Evolutionary conservation across 495 filamentous ascomycete genomes (phyloP), one percentile per base, ranked within the genome.

Genomic region (Podospora appendiculata): DNA sequence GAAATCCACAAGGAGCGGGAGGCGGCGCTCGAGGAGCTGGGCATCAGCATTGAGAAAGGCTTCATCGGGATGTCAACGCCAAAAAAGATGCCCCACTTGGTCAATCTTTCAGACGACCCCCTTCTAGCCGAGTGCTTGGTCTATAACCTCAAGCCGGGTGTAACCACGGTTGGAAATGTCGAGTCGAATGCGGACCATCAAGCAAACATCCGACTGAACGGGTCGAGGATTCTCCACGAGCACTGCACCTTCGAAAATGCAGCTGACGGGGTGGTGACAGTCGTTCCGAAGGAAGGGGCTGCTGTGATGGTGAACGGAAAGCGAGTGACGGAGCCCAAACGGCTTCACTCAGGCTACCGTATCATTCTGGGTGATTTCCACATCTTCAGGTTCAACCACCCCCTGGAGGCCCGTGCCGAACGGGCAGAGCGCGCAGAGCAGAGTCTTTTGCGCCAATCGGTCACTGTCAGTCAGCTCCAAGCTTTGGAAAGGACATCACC

Each of bases 371-470:
- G 94, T 13, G 93, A 99, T 67, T 99, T 99, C 62, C 93, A 99
- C 64, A 99, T 99, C 50, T 99, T 97, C 69, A 80, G 93, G 52
- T 99, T 99, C 74, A 99, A 99, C 58, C 89, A 99, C 64, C 93
- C 93, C 1, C 84, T 95, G 73, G 93, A 99, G 70, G 93, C 94
- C 36, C 82, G 89, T 12, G 90, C 90, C 7, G 93, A 99, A 68
- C 75, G 94, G 48, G 90, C 91, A 12, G 90, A 95, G 58, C 48
- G 48, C 25, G 48, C 48, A 16, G 57, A 62, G 38, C 58, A 90
- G 58, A 95, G 89, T 60, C 71, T 92, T 8, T 72, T 99, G 49
- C 83, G 92, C 47, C 92, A 99, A 60, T 91, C 91, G 10, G 78
- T 96, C 38, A 90, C 88, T 6, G 85, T 84, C 41, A 90, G 77